These are phyloP conservation scores for Vigna angularis DNA, from an alignment of 306 rosid genomes.

Conservation along the genomic window DNA sequence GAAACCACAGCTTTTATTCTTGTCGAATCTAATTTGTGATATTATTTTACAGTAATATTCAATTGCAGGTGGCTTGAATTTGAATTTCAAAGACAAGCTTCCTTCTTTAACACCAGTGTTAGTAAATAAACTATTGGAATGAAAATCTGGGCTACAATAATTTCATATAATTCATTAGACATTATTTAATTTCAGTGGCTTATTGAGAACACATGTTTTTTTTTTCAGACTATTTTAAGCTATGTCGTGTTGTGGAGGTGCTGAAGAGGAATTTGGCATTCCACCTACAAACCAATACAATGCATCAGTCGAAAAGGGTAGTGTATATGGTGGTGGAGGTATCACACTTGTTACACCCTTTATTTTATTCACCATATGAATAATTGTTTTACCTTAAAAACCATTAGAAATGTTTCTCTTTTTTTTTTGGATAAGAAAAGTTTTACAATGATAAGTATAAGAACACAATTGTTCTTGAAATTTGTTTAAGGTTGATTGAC, in stretches of 20 bases:
- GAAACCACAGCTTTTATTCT: background rate
- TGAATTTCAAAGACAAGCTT: background rate
- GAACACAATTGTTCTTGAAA: background rate
- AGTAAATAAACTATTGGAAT: background rate
- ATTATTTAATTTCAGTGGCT: conserved; percentile 47
- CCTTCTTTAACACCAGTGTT: background rate
- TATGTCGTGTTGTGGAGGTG: conserved; percentile 79
- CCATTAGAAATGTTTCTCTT: no score
- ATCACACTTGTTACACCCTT: background rate
- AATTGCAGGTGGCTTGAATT: background rate
- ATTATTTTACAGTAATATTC: background rate
- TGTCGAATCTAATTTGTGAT: background rate
- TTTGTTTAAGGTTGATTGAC: background rate
- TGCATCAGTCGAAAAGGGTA: conserved; percentile 61
- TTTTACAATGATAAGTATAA: background rate
- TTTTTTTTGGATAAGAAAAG: no score
- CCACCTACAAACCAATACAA: conserved; percentile 62
- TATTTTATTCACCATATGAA: background rate
- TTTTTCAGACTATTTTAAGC: conserved; percentile 42
- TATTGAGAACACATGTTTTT: conserved; percentile 41
- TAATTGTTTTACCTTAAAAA: background rate
- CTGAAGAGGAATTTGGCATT: conserved; percentile 69
- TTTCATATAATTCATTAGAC: conserved; percentile 27
- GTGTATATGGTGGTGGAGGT: conserved; percentile 61
- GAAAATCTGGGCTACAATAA: background rate